Percentiles rank a stretch among this genome's conserved stretches.
Conservation (phyloP, 2,329 filamentous ascomycete species). For the Colletotrichum sp. region DNA sequence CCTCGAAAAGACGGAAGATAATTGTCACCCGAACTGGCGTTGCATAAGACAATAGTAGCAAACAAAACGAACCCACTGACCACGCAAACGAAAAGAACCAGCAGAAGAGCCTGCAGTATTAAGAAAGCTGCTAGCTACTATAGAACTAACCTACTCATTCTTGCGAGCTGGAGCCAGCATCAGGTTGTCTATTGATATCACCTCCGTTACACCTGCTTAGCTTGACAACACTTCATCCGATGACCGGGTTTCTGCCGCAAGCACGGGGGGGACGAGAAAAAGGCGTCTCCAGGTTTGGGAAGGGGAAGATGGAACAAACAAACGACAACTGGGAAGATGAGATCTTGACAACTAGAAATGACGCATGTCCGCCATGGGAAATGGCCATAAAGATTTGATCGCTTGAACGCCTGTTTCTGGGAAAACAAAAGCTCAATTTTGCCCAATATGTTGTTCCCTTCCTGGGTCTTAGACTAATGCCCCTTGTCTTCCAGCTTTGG, state of each 20-base stretch:
- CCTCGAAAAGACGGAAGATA: accelerated
- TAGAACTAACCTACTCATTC: background rate
- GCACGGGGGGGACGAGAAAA: background rate
- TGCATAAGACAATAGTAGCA: background rate
- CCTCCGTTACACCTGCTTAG: background rate
- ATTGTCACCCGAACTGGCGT: background rate
- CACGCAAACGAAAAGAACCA: background rate
- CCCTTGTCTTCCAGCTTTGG: background rate
- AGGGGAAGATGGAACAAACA: background rate
- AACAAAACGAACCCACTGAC: background rate
- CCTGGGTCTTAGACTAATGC: background rate
- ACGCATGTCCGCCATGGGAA: background rate
- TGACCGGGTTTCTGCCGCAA: background rate
- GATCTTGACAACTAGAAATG: background rate
- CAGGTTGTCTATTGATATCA: background rate
- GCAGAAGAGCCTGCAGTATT: background rate
- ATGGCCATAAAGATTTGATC: background rate
- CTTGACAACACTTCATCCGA: background rate
- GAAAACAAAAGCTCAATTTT: background rate
- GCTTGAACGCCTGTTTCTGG: background rate
- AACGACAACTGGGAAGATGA: background rate
- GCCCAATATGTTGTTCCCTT: background rate
- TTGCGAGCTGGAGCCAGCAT: background rate
- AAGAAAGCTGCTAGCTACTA: background rate
- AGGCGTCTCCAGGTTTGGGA: background rate